Base-by-base conservation (phyloP, 441 rosid species). In the Populus trichocarpa region DNA sequence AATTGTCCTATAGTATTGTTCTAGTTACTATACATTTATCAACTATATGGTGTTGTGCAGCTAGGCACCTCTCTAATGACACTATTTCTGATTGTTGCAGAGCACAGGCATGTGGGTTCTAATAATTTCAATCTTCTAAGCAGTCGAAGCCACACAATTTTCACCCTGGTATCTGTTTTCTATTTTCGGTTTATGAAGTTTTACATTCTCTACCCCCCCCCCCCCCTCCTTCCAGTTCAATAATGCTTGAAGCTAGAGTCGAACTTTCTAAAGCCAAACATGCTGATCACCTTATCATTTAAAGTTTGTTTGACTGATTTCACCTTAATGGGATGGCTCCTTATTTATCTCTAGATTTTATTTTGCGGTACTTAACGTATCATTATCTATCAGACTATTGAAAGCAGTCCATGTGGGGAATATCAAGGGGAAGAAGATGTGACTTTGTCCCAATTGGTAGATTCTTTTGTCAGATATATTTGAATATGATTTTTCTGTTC, bases 91-190 rank as follows among this genome's bases (percentile, higher is more conserved):
- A 61, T 63, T 82, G 71, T 76, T 79, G 79, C 90, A 91, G 95
- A 85, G 67, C 95, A 89, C 71, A 86, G 92, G 81, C 95, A 91
- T n/a, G 95, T 89, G 71, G 95, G 95, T 69, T 89, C 92, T 38
- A 91, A 87, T 79, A 91, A 91, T 78, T 84, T 91, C 84, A 91
- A 91, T 81, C 88, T 91, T 72, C 85, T 88, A 26, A 89, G 95
- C 87, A 91, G 95, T 61, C 86, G 91, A 32, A 91, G 95, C 83
- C 95, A 91, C 88, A 91, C 95, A 26, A 89, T 89, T 75, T 91
- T 91, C 68, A 87, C 93, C 20, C 80, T 91, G 90, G 93, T 89
- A 87, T 33, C 38, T 74, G 8, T 67, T 35, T 28, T 30, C 23
- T 6, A 16, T 71, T 78, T 80, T 25, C 1, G 3, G 42, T 23